Percentiles rank a stretch among this genome's conserved stretches.
phyloP scores from a whole-genome alignment of 768 basidiomycete species.

The Kwoniella pini region DNA sequence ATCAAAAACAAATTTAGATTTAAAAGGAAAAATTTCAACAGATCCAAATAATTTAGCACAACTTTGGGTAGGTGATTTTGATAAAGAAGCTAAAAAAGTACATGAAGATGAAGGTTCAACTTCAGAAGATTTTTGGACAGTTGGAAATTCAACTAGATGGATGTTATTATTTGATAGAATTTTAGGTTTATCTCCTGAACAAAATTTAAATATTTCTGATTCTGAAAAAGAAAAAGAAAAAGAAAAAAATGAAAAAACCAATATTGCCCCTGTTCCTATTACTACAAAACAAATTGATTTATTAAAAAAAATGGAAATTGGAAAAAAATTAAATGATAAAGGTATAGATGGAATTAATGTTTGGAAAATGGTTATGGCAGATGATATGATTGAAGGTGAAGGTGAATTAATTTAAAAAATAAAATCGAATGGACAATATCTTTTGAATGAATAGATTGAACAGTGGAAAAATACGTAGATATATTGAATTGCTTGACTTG shows the following conservation, averaged over 20 bases:
- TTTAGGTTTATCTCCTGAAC: constrained; percentile 20
- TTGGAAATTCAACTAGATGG: constrained; percentile 52
- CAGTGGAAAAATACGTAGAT: no score
- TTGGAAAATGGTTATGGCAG: constrained; percentile 53
- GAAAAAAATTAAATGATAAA: constrained; percentile 23
- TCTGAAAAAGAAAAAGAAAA: not conserved
- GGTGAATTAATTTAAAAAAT: constrained; percentile 31
- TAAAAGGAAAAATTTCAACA: constrained; percentile 20
- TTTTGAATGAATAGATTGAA: no score
- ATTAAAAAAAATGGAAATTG: constrained; percentile 34
- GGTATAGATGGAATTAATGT: constrained; percentile 36
- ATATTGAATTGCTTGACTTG: no score
- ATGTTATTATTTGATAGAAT: constrained; percentile 40
- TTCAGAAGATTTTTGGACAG: constrained; percentile 53
- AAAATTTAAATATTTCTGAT: not conserved
- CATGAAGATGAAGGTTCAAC: constrained; percentile 39
- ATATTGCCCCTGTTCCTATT: not conserved
- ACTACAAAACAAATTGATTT: constrained; percentile 22
- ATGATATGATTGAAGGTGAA: constrained; percentile 45
- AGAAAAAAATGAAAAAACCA: constrained; percentile 6
- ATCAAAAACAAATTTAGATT: constrained; percentile 13
- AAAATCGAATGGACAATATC: not conserved
- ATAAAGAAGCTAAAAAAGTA: constrained; percentile 35
- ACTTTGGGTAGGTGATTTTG: constrained; percentile 41
- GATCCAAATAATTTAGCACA: constrained; percentile 48